Conservation (phyloP, 257 asterid species). For the Forsythia viridissima region DNA sequence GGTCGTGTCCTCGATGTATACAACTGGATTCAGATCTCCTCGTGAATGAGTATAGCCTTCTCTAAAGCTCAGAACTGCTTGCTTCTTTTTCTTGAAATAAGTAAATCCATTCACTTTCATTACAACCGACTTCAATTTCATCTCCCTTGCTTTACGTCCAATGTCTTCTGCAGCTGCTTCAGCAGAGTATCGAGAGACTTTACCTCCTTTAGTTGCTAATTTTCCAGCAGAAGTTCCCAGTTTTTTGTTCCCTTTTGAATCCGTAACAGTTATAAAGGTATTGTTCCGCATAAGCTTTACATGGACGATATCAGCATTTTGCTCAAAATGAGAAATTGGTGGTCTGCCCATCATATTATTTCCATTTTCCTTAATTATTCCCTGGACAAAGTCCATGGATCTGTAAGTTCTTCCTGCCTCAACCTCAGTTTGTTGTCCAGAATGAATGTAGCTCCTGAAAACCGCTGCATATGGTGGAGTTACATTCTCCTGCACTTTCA, state of each 20-base stretch:
- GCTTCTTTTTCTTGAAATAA: slow-evolving; percentile 72
- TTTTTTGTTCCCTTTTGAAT: slow-evolving; percentile 76
- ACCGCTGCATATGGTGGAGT: slow-evolving; percentile 34
- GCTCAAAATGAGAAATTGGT: slow-evolving; percentile 39
- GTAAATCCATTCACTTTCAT: slow-evolving; percentile 83
- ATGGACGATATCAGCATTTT: slow-evolving; percentile 85
- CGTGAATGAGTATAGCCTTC: slow-evolving; percentile 81
- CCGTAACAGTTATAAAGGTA: slow-evolving; percentile 76
- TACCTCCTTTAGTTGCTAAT: slow-evolving; percentile 69
- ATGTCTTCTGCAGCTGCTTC: slow-evolving; percentile 88
- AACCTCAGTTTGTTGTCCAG: slow-evolving; percentile 42
- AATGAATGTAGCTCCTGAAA: slow-evolving; percentile 43
- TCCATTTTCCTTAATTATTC: slow-evolving; percentile 18
- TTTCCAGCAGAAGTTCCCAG: slow-evolving; percentile 70
- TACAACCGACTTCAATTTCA: slow-evolving; percentile 69
- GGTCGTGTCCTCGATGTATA: slow-evolving; percentile 83
- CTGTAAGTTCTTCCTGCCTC: slow-evolving; percentile 30
- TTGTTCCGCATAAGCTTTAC: slow-evolving; percentile 84
- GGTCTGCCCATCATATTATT: not conserved
- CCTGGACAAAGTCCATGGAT: slow-evolving; percentile 36
- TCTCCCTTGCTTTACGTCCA: slow-evolving; percentile 70
- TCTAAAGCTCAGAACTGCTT: slow-evolving; percentile 66
- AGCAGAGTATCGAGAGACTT: slow-evolving; percentile 62
- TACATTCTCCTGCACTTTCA: slow-evolving; percentile 27
- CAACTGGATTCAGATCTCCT: slow-evolving; percentile 66